Percentiles rank a stretch among this genome's conserved stretches.
Conservation (phyloP, 805 yeast genomes). For the Wickerhamomyces tratensis region DNA sequence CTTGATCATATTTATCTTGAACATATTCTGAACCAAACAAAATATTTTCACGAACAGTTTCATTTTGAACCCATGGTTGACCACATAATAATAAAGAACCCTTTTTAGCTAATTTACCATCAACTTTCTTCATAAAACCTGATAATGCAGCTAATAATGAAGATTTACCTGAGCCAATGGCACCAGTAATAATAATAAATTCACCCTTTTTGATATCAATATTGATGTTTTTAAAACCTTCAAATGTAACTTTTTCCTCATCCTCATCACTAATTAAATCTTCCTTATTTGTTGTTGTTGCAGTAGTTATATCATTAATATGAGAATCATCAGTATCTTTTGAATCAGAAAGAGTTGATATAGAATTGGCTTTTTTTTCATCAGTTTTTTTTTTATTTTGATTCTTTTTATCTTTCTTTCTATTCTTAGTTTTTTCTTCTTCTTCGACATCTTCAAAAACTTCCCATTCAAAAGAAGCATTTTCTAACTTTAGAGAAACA, state of each 20-base stretch:
- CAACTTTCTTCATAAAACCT: slow-evolving; percentile 49
- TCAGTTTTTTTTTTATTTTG: slow-evolving; percentile 1
- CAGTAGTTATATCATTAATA: neutral
- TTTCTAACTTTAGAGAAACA: slow-evolving; percentile 36
- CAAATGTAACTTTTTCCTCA: slow-evolving; percentile 22
- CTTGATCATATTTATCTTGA: slow-evolving; percentile 36
- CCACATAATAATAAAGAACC: slow-evolving; percentile 41
- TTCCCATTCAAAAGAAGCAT: slow-evolving; percentile 67
- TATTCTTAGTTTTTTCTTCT: neutral
- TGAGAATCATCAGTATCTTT: neutral
- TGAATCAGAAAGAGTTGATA: slow-evolving; percentile 1
- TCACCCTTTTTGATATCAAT: slow-evolving; percentile 46
- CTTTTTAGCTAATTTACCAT: slow-evolving; percentile 39
- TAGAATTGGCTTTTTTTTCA: neutral
- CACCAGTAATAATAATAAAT: slow-evolving; percentile 65
- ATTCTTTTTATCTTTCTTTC: neutral
- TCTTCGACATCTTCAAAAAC: slow-evolving; percentile 24
- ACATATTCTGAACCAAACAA: slow-evolving; percentile 46
- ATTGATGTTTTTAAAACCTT: slow-evolving; percentile 37
- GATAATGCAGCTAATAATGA: slow-evolving; percentile 57
- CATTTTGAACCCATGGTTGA: slow-evolving; percentile 70
- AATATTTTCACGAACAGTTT: slow-evolving; percentile 61
- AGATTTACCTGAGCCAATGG: slow-evolving; percentile 72
- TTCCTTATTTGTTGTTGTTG: no score
- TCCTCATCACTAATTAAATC: neutral